A percentile compares a stretch with the other conserved stretches of the same genome.
Conservation (phyloP, 2,329 filamentous ascomycete species). For the Periconia digitata region DNA sequence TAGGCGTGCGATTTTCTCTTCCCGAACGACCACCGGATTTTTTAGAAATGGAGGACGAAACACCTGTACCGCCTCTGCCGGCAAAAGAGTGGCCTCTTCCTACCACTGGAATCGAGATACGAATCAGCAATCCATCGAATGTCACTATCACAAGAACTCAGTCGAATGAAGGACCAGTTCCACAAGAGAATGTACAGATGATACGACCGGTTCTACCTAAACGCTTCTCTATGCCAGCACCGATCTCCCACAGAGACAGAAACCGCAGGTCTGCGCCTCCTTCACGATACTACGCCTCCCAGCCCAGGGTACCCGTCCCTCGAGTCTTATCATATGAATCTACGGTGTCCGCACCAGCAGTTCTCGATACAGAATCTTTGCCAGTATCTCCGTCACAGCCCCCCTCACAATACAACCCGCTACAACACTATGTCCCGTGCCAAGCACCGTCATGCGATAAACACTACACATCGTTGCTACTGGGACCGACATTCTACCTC, state of each 20-base stretch:
- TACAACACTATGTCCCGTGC: conserved; percentile 36
- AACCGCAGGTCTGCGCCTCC: conserved; percentile 6
- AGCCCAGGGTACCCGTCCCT: conserved; percentile 9
- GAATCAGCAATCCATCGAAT: background rate
- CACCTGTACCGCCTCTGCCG: background rate
- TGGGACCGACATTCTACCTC: conserved; percentile 31
- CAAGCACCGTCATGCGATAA: conserved; percentile 22
- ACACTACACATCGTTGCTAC: conserved; percentile 25
- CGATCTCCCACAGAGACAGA: conserved; percentile 4
- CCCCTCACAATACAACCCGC: conserved; percentile 29
- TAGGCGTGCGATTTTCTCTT: conserved; percentile 27
- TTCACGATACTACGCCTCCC: conserved; percentile 18
- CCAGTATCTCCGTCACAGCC: conserved; percentile 8
- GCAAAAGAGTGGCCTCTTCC: background rate
- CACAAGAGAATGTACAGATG: background rate
- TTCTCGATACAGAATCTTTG: conserved; percentile 4
- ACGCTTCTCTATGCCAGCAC: conserved; percentile 17
- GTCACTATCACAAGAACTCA: background rate
- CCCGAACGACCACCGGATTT: conserved; percentile 14
- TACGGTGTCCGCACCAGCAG: conserved; percentile 20
- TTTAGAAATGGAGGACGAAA: background rate
- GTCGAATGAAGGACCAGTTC: background rate
- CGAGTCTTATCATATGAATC: conserved; percentile 27
- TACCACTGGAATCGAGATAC: background rate
- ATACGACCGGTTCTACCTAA: conserved; percentile 12